Percentiles rank a stretch among this genome's conserved stretches.
Conservation (phyloP, 2,329 filamentous ascomycete species). For the Cladophialophora chaetospira region DNA sequence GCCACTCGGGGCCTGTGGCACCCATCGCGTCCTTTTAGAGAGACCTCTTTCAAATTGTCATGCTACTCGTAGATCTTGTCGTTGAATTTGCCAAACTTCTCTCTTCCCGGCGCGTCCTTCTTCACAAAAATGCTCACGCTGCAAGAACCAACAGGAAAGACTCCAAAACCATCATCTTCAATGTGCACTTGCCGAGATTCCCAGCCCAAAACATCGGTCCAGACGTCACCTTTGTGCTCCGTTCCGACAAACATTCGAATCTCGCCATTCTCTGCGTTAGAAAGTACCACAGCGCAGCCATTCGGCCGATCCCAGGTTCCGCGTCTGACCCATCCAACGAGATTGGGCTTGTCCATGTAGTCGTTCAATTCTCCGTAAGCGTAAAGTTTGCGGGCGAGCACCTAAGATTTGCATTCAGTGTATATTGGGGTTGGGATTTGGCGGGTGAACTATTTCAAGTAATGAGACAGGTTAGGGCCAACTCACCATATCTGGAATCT, state of each 20-base stretch:
- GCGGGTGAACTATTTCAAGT: too few species aligned
- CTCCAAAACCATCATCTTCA: conserved; percentile 56
- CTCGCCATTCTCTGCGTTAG: conserved; percentile 48
- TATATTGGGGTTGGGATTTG: too few species aligned
- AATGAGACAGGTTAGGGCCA: too few species aligned
- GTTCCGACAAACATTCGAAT: conserved; percentile 61
- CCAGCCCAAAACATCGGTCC: conserved; percentile 61
- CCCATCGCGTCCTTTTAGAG: neutral
- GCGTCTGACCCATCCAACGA: conserved; percentile 60
- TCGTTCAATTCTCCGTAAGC: conserved; percentile 62
- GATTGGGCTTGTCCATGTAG: conserved; percentile 59
- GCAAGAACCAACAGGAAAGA: conserved; percentile 52
- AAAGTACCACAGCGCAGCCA: conserved; percentile 56
- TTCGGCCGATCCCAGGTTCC: conserved; percentile 49
- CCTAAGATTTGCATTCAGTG: too few species aligned
- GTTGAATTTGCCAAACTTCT: conserved; percentile 43
- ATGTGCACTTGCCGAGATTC: conserved; percentile 56
- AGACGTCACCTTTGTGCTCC: conserved; percentile 57
- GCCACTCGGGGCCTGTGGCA: too few species aligned
- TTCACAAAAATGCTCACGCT: conserved; percentile 61
- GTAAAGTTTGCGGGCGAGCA: conserved; percentile 61
- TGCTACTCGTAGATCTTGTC: conserved; percentile 14
- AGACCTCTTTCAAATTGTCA: neutral
- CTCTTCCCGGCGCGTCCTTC: conserved; percentile 52
- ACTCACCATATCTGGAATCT: conserved; percentile 58